Base-by-base conservation (phyloP, 805 yeast species). In the Yarrowia sp. region DNA sequence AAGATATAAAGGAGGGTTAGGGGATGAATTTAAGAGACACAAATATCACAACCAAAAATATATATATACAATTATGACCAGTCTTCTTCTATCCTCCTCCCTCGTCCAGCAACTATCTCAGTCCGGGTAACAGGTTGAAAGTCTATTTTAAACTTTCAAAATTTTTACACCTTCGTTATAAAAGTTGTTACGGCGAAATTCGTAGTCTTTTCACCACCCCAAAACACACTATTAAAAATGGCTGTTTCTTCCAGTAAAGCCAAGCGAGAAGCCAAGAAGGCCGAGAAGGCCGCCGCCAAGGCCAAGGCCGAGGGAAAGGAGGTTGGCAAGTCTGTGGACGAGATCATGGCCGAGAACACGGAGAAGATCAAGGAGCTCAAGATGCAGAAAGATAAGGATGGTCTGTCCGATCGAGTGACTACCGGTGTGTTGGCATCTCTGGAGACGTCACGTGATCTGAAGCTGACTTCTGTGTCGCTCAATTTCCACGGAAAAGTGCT, bases 401-500 rank as follows among this genome's bases (percentile, higher is more conserved):
- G 99, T 70, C 74, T 93, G 66, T 90, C 97, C 51, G 99, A 93
- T 78, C 90, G 99, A 82, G 99, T 93, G 70, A 89, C 93, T 71
- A 93, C 99, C 49, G 99, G 99, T 83, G 99, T 95, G 52, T 82
- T 95, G 75, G 92, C 88, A 66, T 90, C 97, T 62, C 81, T 95
- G 75, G 83, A 77, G 44, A 92, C 98, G 30, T 91, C 98, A 17
- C 87, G 98, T 78, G 99, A 95, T 87, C 80, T 95, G 74, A 95
- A 95, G 80, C 76, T 93, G 72, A 86, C 93, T 19, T 89, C 97
- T 59, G 90, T 92, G 46, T 90, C 98, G 9, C 82, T 93, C 70
- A 84, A 92, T 70, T 95, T 95, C 87, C 99, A 95, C 79, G 99
- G 99, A 81, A 93, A 92, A 76, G 98, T 95, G 65, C 81, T 95